These are phyloP conservation scores for Komagataella kurtzmanii DNA, from an alignment of 805 yeast genomes.

Conservation along the genomic window DNA sequence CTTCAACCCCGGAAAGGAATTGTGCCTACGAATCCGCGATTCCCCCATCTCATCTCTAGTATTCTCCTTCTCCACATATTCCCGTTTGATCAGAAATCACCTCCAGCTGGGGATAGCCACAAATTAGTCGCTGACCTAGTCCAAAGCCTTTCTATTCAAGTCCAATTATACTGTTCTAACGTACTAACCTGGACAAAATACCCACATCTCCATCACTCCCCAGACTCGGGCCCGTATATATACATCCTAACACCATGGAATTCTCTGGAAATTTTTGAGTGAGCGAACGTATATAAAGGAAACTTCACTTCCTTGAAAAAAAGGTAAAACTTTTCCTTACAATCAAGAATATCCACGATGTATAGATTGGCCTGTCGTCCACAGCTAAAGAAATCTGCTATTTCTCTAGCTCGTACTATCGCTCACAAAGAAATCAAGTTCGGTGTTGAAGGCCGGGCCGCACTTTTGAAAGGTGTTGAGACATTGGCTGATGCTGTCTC, in stretches of 20 bases:
- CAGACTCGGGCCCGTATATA: background rate
- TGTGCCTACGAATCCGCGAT: background rate
- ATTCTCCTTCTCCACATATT: background rate
- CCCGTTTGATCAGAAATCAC: background rate
- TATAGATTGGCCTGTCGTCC: constrained; percentile 33
- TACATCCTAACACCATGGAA: background rate
- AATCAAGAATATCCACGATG: constrained; percentile 14
- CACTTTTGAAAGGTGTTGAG: constrained; percentile 86
- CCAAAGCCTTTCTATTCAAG: background rate
- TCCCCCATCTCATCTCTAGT: background rate
- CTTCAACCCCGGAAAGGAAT: background rate
- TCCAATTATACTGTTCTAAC: background rate
- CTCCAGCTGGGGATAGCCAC: background rate
- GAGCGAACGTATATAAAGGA: background rate
- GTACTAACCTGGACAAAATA: background rate
- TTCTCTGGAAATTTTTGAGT: background rate
- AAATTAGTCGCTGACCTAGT: background rate
- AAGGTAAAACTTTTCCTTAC: background rate
- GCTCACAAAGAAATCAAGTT: constrained; percentile 90
- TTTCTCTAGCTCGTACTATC: constrained; percentile 31
- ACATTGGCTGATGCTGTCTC: constrained; percentile 93
- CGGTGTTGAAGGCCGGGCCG: constrained; percentile 96
- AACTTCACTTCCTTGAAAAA: background rate
- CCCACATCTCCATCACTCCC: background rate
- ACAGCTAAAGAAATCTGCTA: constrained; percentile 23